Percentiles rank a stretch among this genome's conserved stretches.
phyloP scores from a whole-genome alignment of 768 basidiomycete genomes.

The Kwoniella bestiolae region DNA sequence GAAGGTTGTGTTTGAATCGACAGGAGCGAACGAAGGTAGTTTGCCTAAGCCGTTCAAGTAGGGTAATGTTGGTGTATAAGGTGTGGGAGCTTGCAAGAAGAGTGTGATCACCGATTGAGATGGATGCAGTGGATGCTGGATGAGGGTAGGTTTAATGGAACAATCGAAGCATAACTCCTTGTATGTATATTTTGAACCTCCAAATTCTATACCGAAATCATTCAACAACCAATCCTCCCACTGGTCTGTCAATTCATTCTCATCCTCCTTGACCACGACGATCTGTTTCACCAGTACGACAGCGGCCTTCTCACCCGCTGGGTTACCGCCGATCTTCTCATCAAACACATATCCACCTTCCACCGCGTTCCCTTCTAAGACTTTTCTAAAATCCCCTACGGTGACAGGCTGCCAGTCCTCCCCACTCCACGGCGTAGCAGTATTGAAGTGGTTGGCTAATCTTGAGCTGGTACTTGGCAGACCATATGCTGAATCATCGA shows the following conservation, averaged over 20 bases:
- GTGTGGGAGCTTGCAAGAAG: slow-evolving; percentile 45
- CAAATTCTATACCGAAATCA: slow-evolving; percentile 42
- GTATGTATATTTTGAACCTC: slow-evolving; percentile 39
- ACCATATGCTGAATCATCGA: slow-evolving; percentile 27
- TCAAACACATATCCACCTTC: slow-evolving; percentile 60
- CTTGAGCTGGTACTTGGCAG: slow-evolving; percentile 17
- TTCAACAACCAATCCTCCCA: slow-evolving; percentile 50
- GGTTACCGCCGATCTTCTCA: slow-evolving; percentile 53
- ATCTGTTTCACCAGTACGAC: slow-evolving; percentile 75
- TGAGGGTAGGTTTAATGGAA: slow-evolving; percentile 31
- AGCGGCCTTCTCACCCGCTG: slow-evolving; percentile 31
- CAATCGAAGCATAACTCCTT: slow-evolving; percentile 53
- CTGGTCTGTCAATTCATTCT: slow-evolving; percentile 25
- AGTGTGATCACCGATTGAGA: slow-evolving; percentile 49
- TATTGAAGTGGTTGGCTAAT: slow-evolving; percentile 8
- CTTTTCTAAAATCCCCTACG: slow-evolving; percentile 66
- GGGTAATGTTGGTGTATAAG: slow-evolving; percentile 41
- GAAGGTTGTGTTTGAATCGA: slow-evolving; percentile 36
- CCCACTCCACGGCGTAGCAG: slow-evolving; percentile 25
- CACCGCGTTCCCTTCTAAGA: slow-evolving; percentile 60
- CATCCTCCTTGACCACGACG: slow-evolving; percentile 58
- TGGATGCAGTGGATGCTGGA: slow-evolving; percentile 39
- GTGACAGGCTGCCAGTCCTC: slow-evolving; percentile 42
- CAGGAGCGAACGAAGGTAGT: slow-evolving; percentile 36
- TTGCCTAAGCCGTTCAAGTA: slow-evolving; percentile 63